These are phyloP conservation scores for Talaromyces sp. DNA, from an alignment of 2,329 filamentous ascomycete genomes.

Conservation along the genomic window DNA sequence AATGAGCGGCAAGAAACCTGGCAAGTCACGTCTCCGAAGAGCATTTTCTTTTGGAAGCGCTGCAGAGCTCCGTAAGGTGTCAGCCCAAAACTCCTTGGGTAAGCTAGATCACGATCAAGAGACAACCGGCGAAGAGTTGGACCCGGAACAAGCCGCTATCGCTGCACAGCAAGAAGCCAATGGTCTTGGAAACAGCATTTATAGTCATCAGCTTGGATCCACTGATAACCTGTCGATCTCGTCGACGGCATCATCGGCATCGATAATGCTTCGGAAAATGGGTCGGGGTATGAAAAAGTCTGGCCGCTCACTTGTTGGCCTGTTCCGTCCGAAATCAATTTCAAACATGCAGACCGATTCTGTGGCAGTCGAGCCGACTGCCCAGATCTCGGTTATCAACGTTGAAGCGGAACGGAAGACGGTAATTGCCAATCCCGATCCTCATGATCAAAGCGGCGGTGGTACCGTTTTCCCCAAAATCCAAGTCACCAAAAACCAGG, in stretches of 20 bases:
- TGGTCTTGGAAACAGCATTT: constrained; percentile 89
- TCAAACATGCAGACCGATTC: constrained; percentile 70
- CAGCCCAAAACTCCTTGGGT: constrained; percentile 53
- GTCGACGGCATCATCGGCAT: constrained; percentile 44
- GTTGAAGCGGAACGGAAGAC: constrained; percentile 86
- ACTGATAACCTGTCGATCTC: constrained; percentile 73
- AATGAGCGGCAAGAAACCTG: constrained; percentile 69
- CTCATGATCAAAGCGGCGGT: constrained; percentile 60
- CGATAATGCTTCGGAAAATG: constrained; percentile 78
- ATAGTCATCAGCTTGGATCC: constrained; percentile 71
- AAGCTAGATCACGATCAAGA: constrained; percentile 56
- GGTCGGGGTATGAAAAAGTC: constrained; percentile 97
- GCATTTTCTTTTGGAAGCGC: constrained; percentile 97
- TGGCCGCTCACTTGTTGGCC: constrained; percentile 79
- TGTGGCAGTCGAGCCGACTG: constrained; percentile 57
- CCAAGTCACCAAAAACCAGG: constrained; percentile 62
- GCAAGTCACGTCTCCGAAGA: constrained; percentile 77
- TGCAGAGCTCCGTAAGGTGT: constrained; percentile 76
- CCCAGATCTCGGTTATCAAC: constrained; percentile 91
- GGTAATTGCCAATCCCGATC: constrained; percentile 65
- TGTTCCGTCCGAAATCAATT: constrained; percentile 92
- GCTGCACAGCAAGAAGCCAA: constrained; percentile 86
- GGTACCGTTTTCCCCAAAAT: constrained; percentile 78
- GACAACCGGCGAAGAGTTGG: constrained; percentile 57
- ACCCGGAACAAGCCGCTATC: constrained; percentile 86